Base-by-base conservation (phyloP, 257 asterid species). In the Solanum chilense region DNA sequence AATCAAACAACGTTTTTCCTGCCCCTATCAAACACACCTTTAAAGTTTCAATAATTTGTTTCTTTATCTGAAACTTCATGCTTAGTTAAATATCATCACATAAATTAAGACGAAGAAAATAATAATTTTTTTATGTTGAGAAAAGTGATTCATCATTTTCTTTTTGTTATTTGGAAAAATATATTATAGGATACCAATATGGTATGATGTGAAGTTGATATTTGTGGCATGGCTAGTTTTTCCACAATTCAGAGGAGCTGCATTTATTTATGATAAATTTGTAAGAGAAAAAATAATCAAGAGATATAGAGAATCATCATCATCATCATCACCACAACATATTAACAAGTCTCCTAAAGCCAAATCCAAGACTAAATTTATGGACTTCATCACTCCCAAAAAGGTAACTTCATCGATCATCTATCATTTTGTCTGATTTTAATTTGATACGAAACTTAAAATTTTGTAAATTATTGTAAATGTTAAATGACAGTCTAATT, bases 201-300 rank as follows among this genome's bases (percentile, higher is more conserved):
- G 98, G 98, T 96, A 96, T 62, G 93, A 90, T 18, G 73, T 94
- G 95, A 96, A 96, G 92, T 93, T 96, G 39, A 94, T 87, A 11
- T 89, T 95, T 71, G 92, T 95, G 85, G 94, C 93, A 13, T 96
- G 99, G 99, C 45, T 96, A 90, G 97, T 95, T 33, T 87, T 96
- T 10, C 99, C 99, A 4, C 98, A 93, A 33, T 92, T 94, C 86
- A 91, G 94, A 84, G 99, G 98, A 16, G 95, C 98, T 16, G 95
- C 99, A 66, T 96, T 92, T 45, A 91, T 96, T 29, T 96, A 96
- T 58, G 94, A 93, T 33, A 95, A 93, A 73, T 86, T 92, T 52
- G 98, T 96, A 15, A 93, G 98, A 56, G 95, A 96, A 64, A 94
- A 90, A 29, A 0, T 95, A 2, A 89, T 95, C 76, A 94, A 93